phyloP scores from a whole-genome alignment of 164 flowering plant species.

The Magnolia kwangsiensis region DNA sequence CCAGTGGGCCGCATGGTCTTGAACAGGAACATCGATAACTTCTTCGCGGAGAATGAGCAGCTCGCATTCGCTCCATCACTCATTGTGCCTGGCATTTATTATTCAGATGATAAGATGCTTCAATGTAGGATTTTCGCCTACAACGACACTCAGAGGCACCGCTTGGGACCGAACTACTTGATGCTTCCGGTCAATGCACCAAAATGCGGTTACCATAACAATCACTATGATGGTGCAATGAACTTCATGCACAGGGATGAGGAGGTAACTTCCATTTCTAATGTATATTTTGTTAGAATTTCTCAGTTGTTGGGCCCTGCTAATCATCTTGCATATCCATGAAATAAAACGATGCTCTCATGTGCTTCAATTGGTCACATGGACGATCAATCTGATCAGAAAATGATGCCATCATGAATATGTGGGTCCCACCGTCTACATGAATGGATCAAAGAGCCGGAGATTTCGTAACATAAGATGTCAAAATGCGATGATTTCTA shows the following conservation, averaged over 20 bases:
- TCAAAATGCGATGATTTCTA: neutral
- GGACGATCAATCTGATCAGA: too few species aligned
- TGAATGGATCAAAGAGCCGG: too few species aligned
- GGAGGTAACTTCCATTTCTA: conserved; percentile 47
- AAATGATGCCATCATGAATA: too few species aligned
- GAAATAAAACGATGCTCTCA: neutral
- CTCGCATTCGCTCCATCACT: conserved; percentile 73
- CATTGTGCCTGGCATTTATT: conserved; percentile 77
- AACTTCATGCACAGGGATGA: conserved; percentile 93
- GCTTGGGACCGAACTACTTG: conserved; percentile 85
- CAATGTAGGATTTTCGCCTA: conserved; percentile 74
- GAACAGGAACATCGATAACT: conserved; percentile 84
- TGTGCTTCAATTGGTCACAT: neutral
- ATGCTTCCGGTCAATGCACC: conserved; percentile 89
- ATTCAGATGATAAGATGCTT: conserved; percentile 79
- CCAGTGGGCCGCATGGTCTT: conserved; percentile 85
- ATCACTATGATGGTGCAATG: conserved; percentile 88
- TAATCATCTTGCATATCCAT: neutral
- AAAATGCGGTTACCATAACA: conserved; percentile 76
- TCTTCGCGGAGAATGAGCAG: conserved; percentile 85
- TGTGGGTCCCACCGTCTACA: too few species aligned
- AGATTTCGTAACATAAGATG: neutral
- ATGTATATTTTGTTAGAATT: neutral
- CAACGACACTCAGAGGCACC: conserved; percentile 84
- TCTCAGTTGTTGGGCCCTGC: neutral